phyloP scores from a whole-genome alignment of 2,329 filamentous ascomycete genomes.

The Scytalidium lignicola region DNA sequence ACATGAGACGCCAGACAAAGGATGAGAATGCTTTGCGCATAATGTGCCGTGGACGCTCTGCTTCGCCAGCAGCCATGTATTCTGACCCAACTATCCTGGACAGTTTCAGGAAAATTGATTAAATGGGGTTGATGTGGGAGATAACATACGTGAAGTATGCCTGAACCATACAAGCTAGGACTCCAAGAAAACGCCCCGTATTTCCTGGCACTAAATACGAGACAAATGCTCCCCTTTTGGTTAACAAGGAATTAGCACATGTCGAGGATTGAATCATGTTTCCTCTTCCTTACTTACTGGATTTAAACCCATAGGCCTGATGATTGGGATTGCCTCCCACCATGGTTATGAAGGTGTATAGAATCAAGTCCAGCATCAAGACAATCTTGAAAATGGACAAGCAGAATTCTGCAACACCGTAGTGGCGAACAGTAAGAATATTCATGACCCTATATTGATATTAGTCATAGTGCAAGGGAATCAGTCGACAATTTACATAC shows the following conservation, averaged over 20 bases:
- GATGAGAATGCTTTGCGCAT: conserved; percentile 66
- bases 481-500: no score
- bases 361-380: conserved; percentile 57
- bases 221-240: conserved; percentile 5
- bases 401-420: conserved; percentile 57
- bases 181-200: conserved; percentile 49
- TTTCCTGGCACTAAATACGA: conserved; percentile 49
- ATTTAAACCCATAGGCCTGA: conserved; percentile 63
- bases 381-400: conserved; percentile 48
- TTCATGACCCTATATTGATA: conserved; percentile 33
- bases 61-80: conserved; percentile 67
- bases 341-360: conserved; percentile 78
- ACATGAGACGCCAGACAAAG: conserved; percentile 64
- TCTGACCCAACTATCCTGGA: conserved; percentile 58
- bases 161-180: conserved; percentile 71
- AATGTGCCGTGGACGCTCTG: conserved; percentile 54
- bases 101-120: conserved; percentile 38
- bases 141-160: conserved; percentile 58
- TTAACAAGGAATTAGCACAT: no score
- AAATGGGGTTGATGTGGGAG: conserved; percentile 15
- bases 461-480: not conserved
- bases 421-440: conserved; percentile 49
- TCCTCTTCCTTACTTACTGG: not conserved
- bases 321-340: conserved; percentile 70
- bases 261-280: no score